Evolutionary conservation across 78 protist species (phyloP).

Genomic region (Neovahlkampfia damariscottae): DNA sequence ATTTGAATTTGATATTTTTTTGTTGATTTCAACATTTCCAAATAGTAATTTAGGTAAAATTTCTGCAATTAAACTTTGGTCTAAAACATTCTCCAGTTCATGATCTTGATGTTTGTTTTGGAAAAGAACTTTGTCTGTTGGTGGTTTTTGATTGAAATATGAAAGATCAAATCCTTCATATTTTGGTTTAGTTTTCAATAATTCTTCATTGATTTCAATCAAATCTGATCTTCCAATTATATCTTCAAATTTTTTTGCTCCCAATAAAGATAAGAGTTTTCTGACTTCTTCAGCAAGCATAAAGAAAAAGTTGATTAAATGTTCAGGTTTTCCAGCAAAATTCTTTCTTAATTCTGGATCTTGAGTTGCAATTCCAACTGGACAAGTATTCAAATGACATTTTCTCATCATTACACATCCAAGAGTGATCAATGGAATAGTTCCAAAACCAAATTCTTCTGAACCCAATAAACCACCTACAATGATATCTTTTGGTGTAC

Average conservation of each 20-base stretch:
- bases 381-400: constrained; percentile 84
- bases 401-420: constrained; percentile 85
- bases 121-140: constrained; percentile 5
- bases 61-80: constrained; percentile 12
- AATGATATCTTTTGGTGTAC: constrained; percentile 72
- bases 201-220: constrained; percentile 26
- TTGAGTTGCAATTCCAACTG: constrained; percentile 86
- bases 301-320: constrained; percentile 59
- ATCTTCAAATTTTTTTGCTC: constrained; percentile 38
- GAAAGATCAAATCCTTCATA: too few relatives aligned
- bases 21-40: not conserved
- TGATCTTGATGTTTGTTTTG: constrained; percentile 16
- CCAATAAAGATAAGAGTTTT: constrained; percentile 54
- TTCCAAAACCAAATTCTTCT: constrained; percentile 75
- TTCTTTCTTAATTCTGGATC: constrained; percentile 59
- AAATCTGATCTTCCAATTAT: constrained; percentile 64
- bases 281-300: constrained; percentile 71
- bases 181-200: constrained; percentile 15
- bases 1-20: constrained; percentile 42
- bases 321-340: constrained; percentile 68
- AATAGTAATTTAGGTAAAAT: not conserved
- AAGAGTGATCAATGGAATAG: constrained; percentile 64
- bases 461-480: constrained; percentile 69
- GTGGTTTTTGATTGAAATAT: too few relatives aligned
- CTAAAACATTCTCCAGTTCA: constrained; percentile 14